Evolutionary conservation across 805 yeast genomes (phyloP), one percentile per base, ranked within the genome.

Genomic region (Ogataea polymorpha): DNA sequence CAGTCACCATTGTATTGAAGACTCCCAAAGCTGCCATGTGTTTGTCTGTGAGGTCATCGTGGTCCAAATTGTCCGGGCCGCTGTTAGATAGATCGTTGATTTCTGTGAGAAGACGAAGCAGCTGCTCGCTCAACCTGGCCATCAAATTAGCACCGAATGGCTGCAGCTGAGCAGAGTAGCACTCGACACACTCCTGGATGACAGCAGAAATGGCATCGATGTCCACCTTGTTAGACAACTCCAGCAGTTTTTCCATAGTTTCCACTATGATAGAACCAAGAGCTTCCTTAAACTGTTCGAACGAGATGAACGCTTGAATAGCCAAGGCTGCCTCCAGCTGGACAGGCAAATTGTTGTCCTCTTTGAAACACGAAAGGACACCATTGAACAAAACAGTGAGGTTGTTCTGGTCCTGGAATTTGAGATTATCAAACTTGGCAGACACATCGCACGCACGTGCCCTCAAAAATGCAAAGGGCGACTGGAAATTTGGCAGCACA

Each of bases 161-260:
- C 48, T 90, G 93, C 51, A 91, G 71, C 62, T 91, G 95, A 49
- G 82, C 86, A 5, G 95, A 75, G 63, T 84, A 93, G 44, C 77
- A 79, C 57, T 90, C 96, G 23, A 91, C 97, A 59, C 93, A 83
- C 54, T 90, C 96, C 68, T 91, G 98, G 83, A 91, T 88, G 6
- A 91, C 96, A 17, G 83, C 85, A 16, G 95, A 79, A 21, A 93
- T 74, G 2, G 89, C 77, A 57, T 93, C 99, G 43, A 84, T 80
- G 55, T 91, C 99, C 49, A 90, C 79, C 44, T 81, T 80, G 55
- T 86, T 82, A 4, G 95, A 81, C 33, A 91, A 65, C 8, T 74
- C 75, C 49, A 91, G 68, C 42, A 93, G 68, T 50, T 76, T 80
- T 48, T 88, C 86, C 87, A 93, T 86, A 1, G 90, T 79, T 26